These are phyloP conservation scores for Mycena galericulata DNA, from an alignment of 768 basidiomycete genomes.

Conservation along the genomic window DNA sequence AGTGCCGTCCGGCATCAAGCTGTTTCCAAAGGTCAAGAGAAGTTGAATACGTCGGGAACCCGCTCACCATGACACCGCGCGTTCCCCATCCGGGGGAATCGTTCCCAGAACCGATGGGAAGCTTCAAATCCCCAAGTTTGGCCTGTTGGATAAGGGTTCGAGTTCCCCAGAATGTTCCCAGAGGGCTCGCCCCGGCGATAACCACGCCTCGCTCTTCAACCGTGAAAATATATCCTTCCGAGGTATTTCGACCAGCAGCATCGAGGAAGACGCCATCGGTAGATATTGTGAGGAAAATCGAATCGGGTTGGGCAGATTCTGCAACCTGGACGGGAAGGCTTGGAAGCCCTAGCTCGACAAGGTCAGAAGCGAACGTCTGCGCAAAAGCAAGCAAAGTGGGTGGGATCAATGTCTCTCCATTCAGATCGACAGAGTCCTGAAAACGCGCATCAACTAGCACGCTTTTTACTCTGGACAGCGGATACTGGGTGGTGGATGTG, in stretches of 20 bases:
- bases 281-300: slow-evolving; percentile 32
- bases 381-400: slow-evolving; percentile 36
- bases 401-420: slow-evolving; percentile 35
- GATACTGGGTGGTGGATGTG: slow-evolving; percentile 23
- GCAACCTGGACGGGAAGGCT: slow-evolving; percentile 19
- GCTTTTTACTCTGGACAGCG: slow-evolving; percentile 22
- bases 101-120: slow-evolving; percentile 27
- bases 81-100: slow-evolving; percentile 36
- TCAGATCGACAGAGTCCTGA: slow-evolving; percentile 24
- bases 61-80: slow-evolving; percentile 33
- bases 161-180: slow-evolving; percentile 33
- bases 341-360: slow-evolving; percentile 24
- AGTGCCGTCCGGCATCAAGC: slow-evolving; percentile 34
- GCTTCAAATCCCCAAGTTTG: slow-evolving; percentile 15
- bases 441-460: slow-evolving; percentile 36
- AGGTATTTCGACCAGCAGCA: slow-evolving; percentile 29
- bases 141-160: slow-evolving; percentile 32
- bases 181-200: slow-evolving; percentile 33
- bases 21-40: neutral
- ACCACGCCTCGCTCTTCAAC: slow-evolving; percentile 19
- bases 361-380: slow-evolving; percentile 32
- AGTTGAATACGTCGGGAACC: neutral
- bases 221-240: slow-evolving; percentile 30
- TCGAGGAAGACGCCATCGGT: slow-evolving; percentile 15
- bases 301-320: slow-evolving; percentile 9